These are phyloP conservation scores for Polytrichum commune DNA, from an alignment of 225 moss, liverwort and hornwort genomes.

Conservation along the genomic window DNA sequence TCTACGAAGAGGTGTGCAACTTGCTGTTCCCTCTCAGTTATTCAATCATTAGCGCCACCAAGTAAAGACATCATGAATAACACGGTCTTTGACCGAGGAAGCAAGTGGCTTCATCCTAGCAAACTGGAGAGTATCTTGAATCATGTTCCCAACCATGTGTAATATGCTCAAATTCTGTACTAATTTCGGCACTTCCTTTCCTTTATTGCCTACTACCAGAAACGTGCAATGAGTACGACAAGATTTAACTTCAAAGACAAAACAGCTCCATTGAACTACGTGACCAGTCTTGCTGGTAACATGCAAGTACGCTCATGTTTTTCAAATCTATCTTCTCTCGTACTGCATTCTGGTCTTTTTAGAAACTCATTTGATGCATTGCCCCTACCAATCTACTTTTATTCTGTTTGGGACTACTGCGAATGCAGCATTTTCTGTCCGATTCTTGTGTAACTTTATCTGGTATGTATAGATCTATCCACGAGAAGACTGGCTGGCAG, in stretches of 20 bases:
- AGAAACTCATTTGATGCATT: too few species aligned
- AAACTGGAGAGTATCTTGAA: neutral
- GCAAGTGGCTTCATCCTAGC: neutral
- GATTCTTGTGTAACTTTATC: neutral
- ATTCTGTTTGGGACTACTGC: too few species aligned
- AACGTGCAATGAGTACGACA: constrained; percentile 52
- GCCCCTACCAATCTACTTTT: too few species aligned
- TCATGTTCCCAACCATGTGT: too few species aligned
- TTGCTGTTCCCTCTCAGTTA: neutral
- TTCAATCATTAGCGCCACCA: neutral
- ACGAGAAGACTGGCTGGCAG: constrained; percentile 66
- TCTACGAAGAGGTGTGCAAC: constrained; percentile 63
- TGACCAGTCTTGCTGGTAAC: constrained; percentile 45
- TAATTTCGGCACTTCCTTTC: too few species aligned
- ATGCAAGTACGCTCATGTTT: constrained; percentile 52
- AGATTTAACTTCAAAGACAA: constrained; percentile 74
- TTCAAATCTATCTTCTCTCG: neutral
- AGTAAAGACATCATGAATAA: neutral
- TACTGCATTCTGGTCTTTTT: too few species aligned
- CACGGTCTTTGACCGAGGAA: neutral
- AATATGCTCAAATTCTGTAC: too few species aligned
- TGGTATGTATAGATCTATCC: constrained; percentile 30
- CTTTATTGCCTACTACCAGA: constrained; percentile 5
- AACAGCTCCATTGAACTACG: constrained; percentile 47
- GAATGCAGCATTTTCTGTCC: neutral